Base-by-base conservation (phyloP, 805 yeast species). In the Lipomyces starkeyi region DNA sequence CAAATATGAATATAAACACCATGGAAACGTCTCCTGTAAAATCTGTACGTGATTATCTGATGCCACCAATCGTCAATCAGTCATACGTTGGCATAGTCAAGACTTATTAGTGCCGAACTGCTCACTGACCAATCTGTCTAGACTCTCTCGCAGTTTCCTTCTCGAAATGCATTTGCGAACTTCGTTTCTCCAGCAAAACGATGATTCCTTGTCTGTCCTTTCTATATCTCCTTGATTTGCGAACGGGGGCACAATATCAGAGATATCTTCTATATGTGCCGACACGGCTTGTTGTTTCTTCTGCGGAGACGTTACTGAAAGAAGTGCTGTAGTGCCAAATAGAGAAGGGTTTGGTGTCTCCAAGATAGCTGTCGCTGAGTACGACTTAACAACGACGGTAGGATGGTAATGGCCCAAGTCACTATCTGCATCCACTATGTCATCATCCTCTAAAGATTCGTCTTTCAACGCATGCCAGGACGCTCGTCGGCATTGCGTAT, bases 161-260 rank as follows among this genome's bases (percentile, higher is more conserved):
- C 71, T 66, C 14, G 65, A 55, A 14, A 68, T 56, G 55, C 65
- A 68, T 52, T 68, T 68, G 29, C 67, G 71, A 27, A 68, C 71
- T 27, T 68, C 71, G 54, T 67, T 63, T 22, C 57, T 58, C 71
- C 71, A 68, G 64, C 71, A 64, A 70, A 70, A 68, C 6, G 62
- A 37, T 2, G 59, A 32, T 25, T 63, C 63, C 9, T 8, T 32
- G n/a, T 63, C 63, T 27, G 35, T n/a, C 25, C 25, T 59, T 40
- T 37, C 53, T 5, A 58, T 11, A 29, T 58, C 56, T 25, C 27
- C 56, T 25, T 25, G 56, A 25, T 53, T 53, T 29, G 40, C 59
- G 54, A 13, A n/a, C 27, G 64, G 9, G 11, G 11, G 29, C 35
- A 59, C 9, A 22, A 13, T 29, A 32, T 52, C 62, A 17, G 62